These are phyloP conservation scores for Apiospora koreana DNA, from an alignment of 2,329 filamentous ascomycete species.

Conservation along the genomic window DNA sequence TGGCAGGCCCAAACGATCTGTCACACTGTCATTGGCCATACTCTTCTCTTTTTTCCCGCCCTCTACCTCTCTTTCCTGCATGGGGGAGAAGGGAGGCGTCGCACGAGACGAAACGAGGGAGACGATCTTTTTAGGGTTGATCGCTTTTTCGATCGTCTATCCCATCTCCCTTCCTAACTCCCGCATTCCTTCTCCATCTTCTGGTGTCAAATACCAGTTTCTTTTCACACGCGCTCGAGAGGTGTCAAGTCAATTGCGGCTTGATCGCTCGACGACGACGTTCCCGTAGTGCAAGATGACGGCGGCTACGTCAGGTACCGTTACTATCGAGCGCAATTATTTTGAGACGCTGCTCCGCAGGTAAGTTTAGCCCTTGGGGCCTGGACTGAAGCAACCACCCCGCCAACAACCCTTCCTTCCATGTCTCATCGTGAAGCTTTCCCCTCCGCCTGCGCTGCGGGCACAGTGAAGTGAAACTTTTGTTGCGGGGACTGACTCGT, in stretches of 20 bases:
- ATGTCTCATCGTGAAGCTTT: constrained; percentile 7
- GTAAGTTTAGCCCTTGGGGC: constrained; percentile 42
- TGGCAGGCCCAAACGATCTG: constrained; percentile 8
- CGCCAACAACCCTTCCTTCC: constrained; percentile 1
- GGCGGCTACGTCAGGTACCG: constrained; percentile 30
- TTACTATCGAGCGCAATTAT: constrained; percentile 62
- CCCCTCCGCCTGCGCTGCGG: neutral
- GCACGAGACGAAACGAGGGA: constrained; percentile 8
- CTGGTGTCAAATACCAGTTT: neutral
- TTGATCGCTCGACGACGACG: neutral
- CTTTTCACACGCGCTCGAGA: neutral
- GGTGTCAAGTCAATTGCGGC: neutral
- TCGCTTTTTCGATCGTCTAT: constrained; percentile 2
- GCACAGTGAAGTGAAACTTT: neutral
- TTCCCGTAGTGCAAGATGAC: constrained; percentile 24
- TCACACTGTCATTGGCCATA: constrained; percentile 2
- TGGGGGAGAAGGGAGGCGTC: constrained; percentile 1
- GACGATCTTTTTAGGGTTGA: constrained; percentile 7
- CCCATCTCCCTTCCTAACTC: neutral
- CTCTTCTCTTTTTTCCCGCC: neutral
- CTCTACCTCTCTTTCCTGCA: neutral
- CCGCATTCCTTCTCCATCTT: constrained; percentile 6
- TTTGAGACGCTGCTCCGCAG: constrained; percentile 63
- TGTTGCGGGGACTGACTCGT: constrained; percentile 19
- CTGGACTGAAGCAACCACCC: neutral